Evolutionary conservation across 768 basidiomycete genomes (phyloP).

Genomic region (Termitomyces sp.): DNA sequence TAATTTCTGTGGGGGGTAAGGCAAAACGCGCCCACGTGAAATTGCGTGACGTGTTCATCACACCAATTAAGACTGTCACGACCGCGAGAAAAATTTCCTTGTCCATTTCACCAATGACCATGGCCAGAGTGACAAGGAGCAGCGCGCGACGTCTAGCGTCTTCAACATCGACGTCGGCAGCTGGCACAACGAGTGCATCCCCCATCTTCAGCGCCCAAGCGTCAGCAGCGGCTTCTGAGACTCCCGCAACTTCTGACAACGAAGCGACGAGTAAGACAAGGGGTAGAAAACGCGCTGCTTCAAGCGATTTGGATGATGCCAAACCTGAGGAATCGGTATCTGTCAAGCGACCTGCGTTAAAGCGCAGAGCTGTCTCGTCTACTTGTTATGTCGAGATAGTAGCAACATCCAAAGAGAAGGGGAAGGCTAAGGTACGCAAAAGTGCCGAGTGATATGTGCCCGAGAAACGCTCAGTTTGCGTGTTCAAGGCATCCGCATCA

Average conservation of each 20-base stretch:
- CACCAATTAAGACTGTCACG: constrained; percentile 26
- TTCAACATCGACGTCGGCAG: constrained; percentile 33
- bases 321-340: constrained; percentile 17
- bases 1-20: not conserved
- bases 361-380: constrained; percentile 27
- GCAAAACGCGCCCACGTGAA: constrained; percentile 21
- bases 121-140: constrained; percentile 30
- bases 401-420: constrained; percentile 11
- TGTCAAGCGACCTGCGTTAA: constrained; percentile 22
- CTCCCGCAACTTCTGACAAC: constrained; percentile 50
- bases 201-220: constrained; percentile 44
- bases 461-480: not conserved
- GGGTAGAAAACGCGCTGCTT: constrained; percentile 19
- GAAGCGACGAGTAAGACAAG: constrained; percentile 17
- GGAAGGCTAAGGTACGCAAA: constrained; percentile 18
- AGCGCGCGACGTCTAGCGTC: constrained; percentile 22
- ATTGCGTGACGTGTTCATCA: constrained; percentile 23
- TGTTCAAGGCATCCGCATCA: constrained; percentile 10
- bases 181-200: constrained; percentile 39
- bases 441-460: not conserved
- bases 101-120: constrained; percentile 16
- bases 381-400: constrained; percentile 31
- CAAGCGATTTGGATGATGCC: constrained; percentile 16
- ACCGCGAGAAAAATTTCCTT: constrained; percentile 18
- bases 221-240: constrained; percentile 39